Base-by-base conservation (phyloP, 2,329 filamentous ascomycete species). In the Fusarium liriodendri region DNA sequence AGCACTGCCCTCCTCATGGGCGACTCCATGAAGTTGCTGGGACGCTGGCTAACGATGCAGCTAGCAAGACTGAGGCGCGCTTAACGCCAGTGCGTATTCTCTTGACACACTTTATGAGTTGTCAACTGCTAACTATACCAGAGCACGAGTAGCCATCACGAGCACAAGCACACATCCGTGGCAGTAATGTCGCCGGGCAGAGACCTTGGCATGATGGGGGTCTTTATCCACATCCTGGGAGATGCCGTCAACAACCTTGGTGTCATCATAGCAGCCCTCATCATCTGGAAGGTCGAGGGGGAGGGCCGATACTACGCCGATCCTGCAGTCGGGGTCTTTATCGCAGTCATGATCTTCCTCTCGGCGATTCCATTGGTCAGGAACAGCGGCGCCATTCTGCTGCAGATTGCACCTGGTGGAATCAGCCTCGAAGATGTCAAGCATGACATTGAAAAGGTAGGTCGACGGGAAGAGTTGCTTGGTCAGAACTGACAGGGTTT, bases 171-270 rank as follows among this genome's bases (percentile, higher is more conserved):
- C 72, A 81, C 80, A 18, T 71, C 78, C 9, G 65, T 79, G 20
- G 76, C 78, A 22, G 68, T 79, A 6, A 58, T 37, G 27, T 45
- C 71, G 16, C 84, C 83, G 1, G 84, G 84, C 1, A 86, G 85
- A 66, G 91, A 95, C 78, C 84, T 95, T n/a, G 92, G 91, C 13
- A 92, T 94, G 85, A 83, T 93, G 70, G 93, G 91, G 2, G 92
- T 94, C 1, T 78, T 95, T 13, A 82, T 94, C 16, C 93, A 95
- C 76, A 88, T 95, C 29, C 77, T 93, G 4, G 91, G 92, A 35
- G 93, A 95, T 77, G 92, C 92, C 6, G 85, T 93, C 71, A 95
- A 95, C 83, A 95, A 95, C 75, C 80, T 95, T 13, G 93, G 92
- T 11, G 93, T 95, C 68, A 94, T 95, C 58, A 84, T 92, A 38